A percentile compares a stretch with the other conserved stretches of the same genome.
phyloP scores from a whole-genome alignment of 331 rosid genomes.

The Acacia concinna region DNA sequence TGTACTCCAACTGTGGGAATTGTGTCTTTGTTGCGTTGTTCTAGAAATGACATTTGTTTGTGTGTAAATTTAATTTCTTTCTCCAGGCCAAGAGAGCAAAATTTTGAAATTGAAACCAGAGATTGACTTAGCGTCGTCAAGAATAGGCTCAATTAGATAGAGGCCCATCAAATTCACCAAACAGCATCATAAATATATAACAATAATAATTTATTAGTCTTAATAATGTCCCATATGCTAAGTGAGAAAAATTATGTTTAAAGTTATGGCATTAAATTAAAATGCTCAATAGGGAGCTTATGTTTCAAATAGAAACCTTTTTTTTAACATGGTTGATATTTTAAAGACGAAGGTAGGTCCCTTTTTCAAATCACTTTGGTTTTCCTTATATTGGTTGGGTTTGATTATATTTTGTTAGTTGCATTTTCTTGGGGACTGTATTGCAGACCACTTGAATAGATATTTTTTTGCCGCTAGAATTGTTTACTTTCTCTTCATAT shows the following conservation, averaged over 20 bases:
- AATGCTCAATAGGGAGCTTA: not conserved
- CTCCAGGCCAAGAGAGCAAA: not conserved
- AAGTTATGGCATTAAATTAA: not conserved
- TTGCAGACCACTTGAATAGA: not conserved
- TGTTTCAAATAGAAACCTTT: not conserved
- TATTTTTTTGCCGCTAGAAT: not conserved
- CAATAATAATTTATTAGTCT: not conserved
- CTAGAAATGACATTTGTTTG: not conserved
- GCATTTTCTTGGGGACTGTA: not conserved
- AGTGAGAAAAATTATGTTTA: not conserved
- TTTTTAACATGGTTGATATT: not conserved
- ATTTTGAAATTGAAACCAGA: not conserved
- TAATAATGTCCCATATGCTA: not conserved
- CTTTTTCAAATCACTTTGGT: not conserved
- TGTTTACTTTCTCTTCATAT: not conserved
- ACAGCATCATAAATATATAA: not conserved
- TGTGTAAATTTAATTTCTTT: not conserved
- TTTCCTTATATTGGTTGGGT: not conserved
- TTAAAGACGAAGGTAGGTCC: not conserved
- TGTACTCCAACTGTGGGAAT: not conserved
- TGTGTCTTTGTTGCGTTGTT: not conserved
- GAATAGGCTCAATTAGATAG: not conserved
- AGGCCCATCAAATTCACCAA: not conserved
- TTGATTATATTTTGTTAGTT: not conserved
- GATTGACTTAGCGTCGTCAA: not conserved